A percentile compares a stretch with the other conserved stretches of the same genome.
phyloP scores from a whole-genome alignment of 2,329 filamentous ascomycete genomes.

The Clarireedia monteithiana region DNA sequence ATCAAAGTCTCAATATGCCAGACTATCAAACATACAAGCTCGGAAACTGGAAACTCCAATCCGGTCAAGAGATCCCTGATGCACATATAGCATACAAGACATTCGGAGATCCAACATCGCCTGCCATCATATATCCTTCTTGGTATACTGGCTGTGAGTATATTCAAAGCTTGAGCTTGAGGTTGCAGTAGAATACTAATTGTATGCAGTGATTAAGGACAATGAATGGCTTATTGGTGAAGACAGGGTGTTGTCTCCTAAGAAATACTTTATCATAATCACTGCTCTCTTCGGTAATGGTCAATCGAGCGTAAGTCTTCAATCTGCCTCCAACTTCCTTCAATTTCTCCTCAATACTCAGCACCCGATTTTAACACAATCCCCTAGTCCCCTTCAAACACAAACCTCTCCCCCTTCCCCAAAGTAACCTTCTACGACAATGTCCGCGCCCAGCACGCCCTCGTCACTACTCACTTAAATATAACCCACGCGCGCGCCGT shows the following conservation, averaged over 20 bases:
- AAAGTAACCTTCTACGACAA: conserved; percentile 61
- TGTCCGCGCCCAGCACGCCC: conserved; percentile 55
- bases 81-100: conserved; percentile 73
- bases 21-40: conserved; percentile 43
- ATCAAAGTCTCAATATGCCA: conserved; percentile 9
- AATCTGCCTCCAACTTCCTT: neutral
- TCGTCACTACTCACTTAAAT: conserved; percentile 56
- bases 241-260: conserved; percentile 48
- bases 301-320: conserved; percentile 41
- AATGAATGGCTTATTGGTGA: conserved; percentile 63
- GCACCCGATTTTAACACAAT: neutral
- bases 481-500: conserved; percentile 54
- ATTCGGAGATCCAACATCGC: conserved; percentile 53
- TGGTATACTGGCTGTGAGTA: conserved; percentile 60
- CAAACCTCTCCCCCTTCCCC: conserved; percentile 49
- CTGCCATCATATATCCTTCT: conserved; percentile 67
- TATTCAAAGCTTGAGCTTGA: neutral
- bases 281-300: conserved; percentile 62
- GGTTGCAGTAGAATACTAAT: conserved; percentile 1
- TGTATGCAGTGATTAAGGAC: conserved; percentile 46
- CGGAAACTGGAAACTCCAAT: conserved; percentile 60
- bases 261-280: conserved; percentile 61
- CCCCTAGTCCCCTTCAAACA: conserved; percentile 52
- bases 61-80: conserved; percentile 50
- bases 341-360: too few species aligned